These are phyloP conservation scores for Myochromella boudieri DNA, from an alignment of 768 basidiomycete species.

Conservation along the genomic window DNA sequence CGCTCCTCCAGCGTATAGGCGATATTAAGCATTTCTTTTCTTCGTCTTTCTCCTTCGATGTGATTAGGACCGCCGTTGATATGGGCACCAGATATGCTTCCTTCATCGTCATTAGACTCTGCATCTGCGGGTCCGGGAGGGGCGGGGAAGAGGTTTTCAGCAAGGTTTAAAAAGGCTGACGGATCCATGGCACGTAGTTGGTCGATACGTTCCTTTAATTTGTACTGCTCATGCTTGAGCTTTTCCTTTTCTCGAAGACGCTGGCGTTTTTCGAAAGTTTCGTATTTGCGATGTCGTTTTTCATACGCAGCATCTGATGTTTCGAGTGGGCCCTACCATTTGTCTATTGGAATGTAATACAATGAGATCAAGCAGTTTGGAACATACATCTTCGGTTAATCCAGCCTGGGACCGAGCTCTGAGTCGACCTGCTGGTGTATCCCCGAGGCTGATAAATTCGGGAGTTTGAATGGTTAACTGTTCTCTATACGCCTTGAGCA, in stretches of 20 bases:
- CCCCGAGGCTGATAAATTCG: conserved; percentile 50
- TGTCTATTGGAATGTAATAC: background rate
- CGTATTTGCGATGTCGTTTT: conserved; percentile 83
- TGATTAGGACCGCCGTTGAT: conserved; percentile 36
- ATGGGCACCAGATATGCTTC: conserved; percentile 30
- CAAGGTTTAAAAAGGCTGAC: conserved; percentile 63
- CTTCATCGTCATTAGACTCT: conserved; percentile 26
- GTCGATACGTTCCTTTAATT: conserved; percentile 86
- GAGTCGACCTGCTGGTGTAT: conserved; percentile 60
- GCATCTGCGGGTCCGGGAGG: conserved; percentile 21
- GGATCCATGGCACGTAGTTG: conserved; percentile 76
- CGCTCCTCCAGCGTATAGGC: conserved; percentile 68
- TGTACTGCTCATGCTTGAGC: conserved; percentile 88
- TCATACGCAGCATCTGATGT: conserved; percentile 82
- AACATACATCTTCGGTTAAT: conserved; percentile 67
- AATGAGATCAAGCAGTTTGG: conserved; percentile 5
- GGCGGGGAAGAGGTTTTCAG: conserved; percentile 57
- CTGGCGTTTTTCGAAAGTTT: conserved; percentile 82
- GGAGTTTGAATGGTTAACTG: conserved; percentile 80
- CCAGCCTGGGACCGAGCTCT: conserved; percentile 49
- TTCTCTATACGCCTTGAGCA: conserved; percentile 66
- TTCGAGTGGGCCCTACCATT: conserved; percentile 51
- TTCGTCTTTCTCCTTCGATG: conserved; percentile 71
- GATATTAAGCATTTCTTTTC: conserved; percentile 71
- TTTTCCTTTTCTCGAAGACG: conserved; percentile 90